Conservation (phyloP, 2,329 filamentous ascomycete genomes). For the Colletotrichum tabaci region DNA sequence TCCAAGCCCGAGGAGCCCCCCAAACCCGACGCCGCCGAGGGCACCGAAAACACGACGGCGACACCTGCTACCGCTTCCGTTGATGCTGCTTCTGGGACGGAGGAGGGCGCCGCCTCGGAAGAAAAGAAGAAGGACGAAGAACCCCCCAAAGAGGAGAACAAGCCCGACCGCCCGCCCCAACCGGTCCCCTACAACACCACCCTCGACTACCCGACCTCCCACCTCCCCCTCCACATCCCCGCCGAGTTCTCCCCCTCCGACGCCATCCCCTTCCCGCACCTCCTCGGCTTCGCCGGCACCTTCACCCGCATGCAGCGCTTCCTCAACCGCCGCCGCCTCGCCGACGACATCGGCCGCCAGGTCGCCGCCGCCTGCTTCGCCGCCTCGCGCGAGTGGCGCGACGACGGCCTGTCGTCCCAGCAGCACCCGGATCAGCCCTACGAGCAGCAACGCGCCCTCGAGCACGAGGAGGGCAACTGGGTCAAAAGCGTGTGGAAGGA, state of each 20-base stretch:
- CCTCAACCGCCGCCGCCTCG: slow-evolving; percentile 86
- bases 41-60: slow-evolving; percentile 44
- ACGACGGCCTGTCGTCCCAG: slow-evolving; percentile 47
- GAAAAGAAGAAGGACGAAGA: slow-evolving; percentile 52
- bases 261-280: slow-evolving; percentile 85
- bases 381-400: slow-evolving; percentile 65
- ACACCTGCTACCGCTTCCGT: slow-evolving; percentile 39
- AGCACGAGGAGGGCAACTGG: slow-evolving; percentile 85
- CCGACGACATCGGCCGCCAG: slow-evolving; percentile 88
- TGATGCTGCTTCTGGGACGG: not conserved
- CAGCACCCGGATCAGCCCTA: slow-evolving; percentile 52
- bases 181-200: slow-evolving; percentile 82
- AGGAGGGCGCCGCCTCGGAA: slow-evolving; percentile 5
- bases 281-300: slow-evolving; percentile 93
- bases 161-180: slow-evolving; percentile 72
- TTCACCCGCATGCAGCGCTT: slow-evolving; percentile 89
- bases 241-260: slow-evolving; percentile 79
- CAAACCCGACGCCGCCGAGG: slow-evolving; percentile 43
- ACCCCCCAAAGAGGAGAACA: slow-evolving; percentile 64
- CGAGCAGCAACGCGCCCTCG: slow-evolving; percentile 77
- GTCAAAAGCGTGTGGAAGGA: slow-evolving; percentile 81
- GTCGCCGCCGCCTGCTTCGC: slow-evolving; percentile 88
- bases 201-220: slow-evolving; percentile 77
- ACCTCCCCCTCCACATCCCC: slow-evolving; percentile 77
- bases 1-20: slow-evolving; percentile 50